Evolutionary conservation across 2,329 filamentous ascomycete genomes (phyloP), one percentile per base, ranked within the genome.

Genomic region (Harringtonia lauricola): DNA sequence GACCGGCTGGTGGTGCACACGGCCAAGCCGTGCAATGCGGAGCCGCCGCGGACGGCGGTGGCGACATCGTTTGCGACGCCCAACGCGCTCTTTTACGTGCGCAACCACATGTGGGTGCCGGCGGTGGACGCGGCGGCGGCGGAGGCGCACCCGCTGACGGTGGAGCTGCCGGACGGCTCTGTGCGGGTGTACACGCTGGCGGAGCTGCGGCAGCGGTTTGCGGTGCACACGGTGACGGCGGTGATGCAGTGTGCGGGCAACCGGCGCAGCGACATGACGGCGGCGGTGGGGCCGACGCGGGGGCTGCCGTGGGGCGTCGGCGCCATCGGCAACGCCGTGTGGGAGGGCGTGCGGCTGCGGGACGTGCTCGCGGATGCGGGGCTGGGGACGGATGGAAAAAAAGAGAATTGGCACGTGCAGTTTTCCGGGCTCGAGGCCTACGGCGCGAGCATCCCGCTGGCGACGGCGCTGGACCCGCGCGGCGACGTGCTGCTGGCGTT

Each of bases 401-500:
- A 40, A 1, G 59, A 67, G 21, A 72, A 77, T 47, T 67, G 75
- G 19, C 75, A 79, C 50, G 71, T 76, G 12, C 73, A 77, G 26
- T 76, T 82, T 52, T 64, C 68, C 9, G 74, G 73, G 13, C 60
- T 74, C 39, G 76, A 81, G 56, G 74, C 76, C 14, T 79, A 81
- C 54, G 71, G 71, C 46, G 67, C 77, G 14, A 80, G 71, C 31
- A 80, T 82, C 37, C 76, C 78, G 1, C 64, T 81, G 39, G 61
- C 67, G 29, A 71, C 76, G 19, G 73, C 73, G 0, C 57, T 80
- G 17, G 76, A 81, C 40, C 72, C 73, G 0, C 66, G 68, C 30
- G 75, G 72, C 42, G 81, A 85, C 49, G 81, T 83, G 8, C 61
- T 85, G 24, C 63, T 83, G 1, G 79, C 80, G 0, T 83, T 77